phyloP scores from a whole-genome alignment of 257 asterid species.

The Nemophila menziesii region DNA sequence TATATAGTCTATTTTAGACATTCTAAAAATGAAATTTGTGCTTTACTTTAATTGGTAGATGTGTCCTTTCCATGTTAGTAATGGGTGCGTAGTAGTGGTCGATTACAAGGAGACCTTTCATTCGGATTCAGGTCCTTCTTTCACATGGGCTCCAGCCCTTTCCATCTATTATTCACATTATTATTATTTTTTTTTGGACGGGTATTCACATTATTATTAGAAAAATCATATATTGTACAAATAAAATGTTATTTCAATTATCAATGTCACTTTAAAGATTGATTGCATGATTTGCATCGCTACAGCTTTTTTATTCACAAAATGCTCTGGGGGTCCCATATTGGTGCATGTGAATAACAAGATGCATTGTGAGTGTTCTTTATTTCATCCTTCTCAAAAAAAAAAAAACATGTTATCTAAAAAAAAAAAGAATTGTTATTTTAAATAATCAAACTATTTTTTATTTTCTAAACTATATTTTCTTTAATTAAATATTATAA shows the following conservation, averaged over 20 bases:
- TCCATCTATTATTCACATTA: slow-evolving; percentile 28
- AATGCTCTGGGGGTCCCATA: slow-evolving; percentile 32
- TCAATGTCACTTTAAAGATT: slow-evolving; percentile 13
- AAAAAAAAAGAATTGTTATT: no score
- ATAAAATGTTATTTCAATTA: not conserved
- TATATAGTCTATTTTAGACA: no score
- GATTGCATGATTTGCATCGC: not conserved
- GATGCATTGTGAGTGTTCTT: slow-evolving; percentile 14
- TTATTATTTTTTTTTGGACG: no score
- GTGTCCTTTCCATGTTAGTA: no score
- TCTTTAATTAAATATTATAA: no score
- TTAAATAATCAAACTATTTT: no score
- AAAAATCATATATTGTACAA: slow-evolving; percentile 25
- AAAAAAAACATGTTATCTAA: slow-evolving; percentile 3
- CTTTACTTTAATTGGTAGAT: no score
- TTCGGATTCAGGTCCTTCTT: slow-evolving; percentile 13
- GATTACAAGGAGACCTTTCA: no score
- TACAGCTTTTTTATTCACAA: not conserved
- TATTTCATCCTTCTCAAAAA: slow-evolving; percentile 27
- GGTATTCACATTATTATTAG: no score
- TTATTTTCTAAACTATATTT: no score
- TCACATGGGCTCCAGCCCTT: not conserved
- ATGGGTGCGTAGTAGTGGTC: no score
- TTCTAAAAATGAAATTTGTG: no score
- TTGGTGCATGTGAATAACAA: slow-evolving; percentile 59